These are phyloP conservation scores for Paracamarosporium sp. DNA, from an alignment of 2,329 filamentous ascomycete species.

Conservation along the genomic window DNA sequence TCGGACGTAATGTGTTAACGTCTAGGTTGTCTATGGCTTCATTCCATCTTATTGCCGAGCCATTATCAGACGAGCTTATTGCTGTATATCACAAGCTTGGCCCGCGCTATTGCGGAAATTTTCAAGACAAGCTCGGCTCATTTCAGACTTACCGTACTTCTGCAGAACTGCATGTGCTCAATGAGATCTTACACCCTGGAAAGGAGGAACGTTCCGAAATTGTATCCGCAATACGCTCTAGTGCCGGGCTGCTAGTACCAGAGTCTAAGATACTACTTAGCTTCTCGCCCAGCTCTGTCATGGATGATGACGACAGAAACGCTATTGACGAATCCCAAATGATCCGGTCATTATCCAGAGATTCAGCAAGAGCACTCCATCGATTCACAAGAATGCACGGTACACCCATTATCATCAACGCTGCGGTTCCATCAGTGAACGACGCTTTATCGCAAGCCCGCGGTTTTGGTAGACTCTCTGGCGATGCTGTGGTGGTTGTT, in stretches of 20 bases:
- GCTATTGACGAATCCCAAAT: slow-evolving; percentile 75
- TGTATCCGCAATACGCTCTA: slow-evolving; percentile 82
- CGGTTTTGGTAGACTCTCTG: slow-evolving; percentile 82
- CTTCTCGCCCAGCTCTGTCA: slow-evolving; percentile 78
- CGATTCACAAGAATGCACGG: slow-evolving; percentile 75
- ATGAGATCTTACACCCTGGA: slow-evolving; percentile 87
- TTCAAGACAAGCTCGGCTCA: slow-evolving; percentile 92
- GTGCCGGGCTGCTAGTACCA: slow-evolving; percentile 80
- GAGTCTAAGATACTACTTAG: slow-evolving; percentile 84
- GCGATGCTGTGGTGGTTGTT: slow-evolving; percentile 79
- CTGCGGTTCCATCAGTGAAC: slow-evolving; percentile 83
- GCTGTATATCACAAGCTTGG: slow-evolving; percentile 91
- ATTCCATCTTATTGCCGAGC: slow-evolving; percentile 86
- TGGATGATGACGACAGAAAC: slow-evolving; percentile 81
- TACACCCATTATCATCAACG: slow-evolving; percentile 84
- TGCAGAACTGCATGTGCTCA: slow-evolving; percentile 85
- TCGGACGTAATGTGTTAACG: slow-evolving; percentile 74
- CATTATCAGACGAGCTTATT: slow-evolving; percentile 87
- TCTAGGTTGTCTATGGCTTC: slow-evolving; percentile 91
- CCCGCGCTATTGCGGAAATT: slow-evolving; percentile 91
- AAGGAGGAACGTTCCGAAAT: slow-evolving; percentile 94
- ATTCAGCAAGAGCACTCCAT: slow-evolving; percentile 71
- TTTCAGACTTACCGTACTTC: slow-evolving; percentile 97
- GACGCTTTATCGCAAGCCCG: slow-evolving; percentile 83
- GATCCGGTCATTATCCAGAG: slow-evolving; percentile 76